phyloP scores from a whole-genome alignment of 257 asterid genomes.

The Ehretia macrophylla region DNA sequence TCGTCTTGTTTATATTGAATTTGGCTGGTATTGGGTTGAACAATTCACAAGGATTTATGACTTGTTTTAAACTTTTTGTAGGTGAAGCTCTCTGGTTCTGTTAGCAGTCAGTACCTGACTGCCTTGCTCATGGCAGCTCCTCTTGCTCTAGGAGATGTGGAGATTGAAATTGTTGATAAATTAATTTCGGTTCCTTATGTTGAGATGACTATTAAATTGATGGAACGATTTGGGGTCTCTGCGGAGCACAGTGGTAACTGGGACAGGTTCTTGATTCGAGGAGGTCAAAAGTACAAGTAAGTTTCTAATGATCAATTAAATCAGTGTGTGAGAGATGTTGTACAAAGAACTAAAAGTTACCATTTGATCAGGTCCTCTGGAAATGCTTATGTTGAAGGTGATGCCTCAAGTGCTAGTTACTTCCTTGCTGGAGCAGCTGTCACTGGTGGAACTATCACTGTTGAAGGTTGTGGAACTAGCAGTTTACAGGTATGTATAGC shows the following conservation, averaged over 20 bases:
- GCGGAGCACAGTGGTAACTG: constrained; percentile 82
- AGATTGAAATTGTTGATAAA: constrained; percentile 89
- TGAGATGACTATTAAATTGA: constrained; percentile 95
- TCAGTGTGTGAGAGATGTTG: constrained; percentile 14
- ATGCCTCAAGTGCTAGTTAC: constrained; percentile 99
- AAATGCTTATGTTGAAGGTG: constrained; percentile 94
- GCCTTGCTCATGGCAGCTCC: constrained; percentile 99
- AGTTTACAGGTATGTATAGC: constrained; percentile 91
- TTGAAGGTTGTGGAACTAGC: constrained; percentile 98
- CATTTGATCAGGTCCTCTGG: constrained; percentile 84
- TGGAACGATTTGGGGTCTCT: constrained; percentile 91
- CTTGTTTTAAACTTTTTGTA: constrained; percentile 26
- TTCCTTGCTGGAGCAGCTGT: constrained; percentile 99
- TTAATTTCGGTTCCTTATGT: constrained; percentile 93
- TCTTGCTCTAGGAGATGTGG: constrained; percentile 82
- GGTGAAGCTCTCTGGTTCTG: constrained; percentile 96
- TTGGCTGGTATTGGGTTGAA: not conserved
- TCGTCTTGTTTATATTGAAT: too few species aligned
- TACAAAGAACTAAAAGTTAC: constrained; percentile 3
- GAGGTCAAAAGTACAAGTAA: constrained; percentile 97
- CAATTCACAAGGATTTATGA: constrained; percentile 7
- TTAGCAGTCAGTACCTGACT: constrained; percentile 95
- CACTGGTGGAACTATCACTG: constrained; percentile 89
- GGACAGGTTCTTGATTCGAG: constrained; percentile 78
- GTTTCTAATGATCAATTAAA: constrained; percentile 20